Conservation (phyloP, 177 flowering plant genomes). For the Tripterygium wilfordii region DNA sequence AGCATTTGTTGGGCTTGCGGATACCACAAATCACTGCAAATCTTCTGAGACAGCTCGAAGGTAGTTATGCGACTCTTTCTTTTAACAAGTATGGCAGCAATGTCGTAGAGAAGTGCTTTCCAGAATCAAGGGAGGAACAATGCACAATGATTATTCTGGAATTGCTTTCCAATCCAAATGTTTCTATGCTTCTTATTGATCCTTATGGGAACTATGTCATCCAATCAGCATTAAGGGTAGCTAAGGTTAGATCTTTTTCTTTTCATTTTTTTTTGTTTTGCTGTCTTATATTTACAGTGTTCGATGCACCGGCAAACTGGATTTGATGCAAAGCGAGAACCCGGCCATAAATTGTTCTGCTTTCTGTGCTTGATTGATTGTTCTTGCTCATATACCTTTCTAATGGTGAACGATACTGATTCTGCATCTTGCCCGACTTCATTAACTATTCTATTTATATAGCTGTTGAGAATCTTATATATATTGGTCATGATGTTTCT, state of each 20-base stretch:
- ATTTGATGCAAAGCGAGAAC: too few relatives aligned
- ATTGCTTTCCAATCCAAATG: conserved; percentile 24
- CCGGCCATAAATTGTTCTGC: not conserved
- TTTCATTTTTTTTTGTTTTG: not conserved
- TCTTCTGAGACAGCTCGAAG: conserved; percentile 27
- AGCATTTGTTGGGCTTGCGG: conserved; percentile 25
- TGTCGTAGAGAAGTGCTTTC: conserved; percentile 47
- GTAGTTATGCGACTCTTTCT: conserved; percentile 25
- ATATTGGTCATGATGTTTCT: too few relatives aligned
- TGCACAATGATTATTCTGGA: conserved; percentile 27
- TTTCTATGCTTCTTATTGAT: conserved; percentile 25
- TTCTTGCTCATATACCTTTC: too few relatives aligned
- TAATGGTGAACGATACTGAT: too few relatives aligned
- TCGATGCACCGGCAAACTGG: not conserved
- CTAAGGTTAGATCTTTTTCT: conserved; percentile 30
- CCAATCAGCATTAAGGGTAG: conserved; percentile 30
- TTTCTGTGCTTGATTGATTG: not conserved
- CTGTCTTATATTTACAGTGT: not conserved
- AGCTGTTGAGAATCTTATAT: too few relatives aligned
- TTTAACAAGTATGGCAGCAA: conserved; percentile 45
- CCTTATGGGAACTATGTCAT: conserved; percentile 50
- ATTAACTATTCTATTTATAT: too few relatives aligned
- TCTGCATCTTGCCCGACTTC: too few relatives aligned
- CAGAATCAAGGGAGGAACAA: conserved; percentile 16
- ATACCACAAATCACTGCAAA: conserved; percentile 15